phyloP scores from a whole-genome alignment of 331 rosid genomes.

The Saraca asoca region DNA sequence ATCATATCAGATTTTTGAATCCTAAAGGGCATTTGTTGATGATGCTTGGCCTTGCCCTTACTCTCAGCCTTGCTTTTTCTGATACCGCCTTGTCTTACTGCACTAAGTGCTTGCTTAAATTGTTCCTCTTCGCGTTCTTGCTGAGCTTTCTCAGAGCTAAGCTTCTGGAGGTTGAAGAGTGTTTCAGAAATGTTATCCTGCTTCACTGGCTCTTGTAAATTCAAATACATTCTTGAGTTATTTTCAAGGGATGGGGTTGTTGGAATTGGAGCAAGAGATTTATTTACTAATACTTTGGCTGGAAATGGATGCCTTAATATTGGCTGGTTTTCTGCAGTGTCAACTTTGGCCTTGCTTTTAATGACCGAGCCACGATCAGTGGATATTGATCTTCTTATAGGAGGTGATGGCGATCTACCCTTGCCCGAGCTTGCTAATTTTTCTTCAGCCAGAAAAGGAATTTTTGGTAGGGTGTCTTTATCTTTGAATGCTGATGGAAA shows the following conservation, averaged over 20 bases:
- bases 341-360: conserved; percentile 61
- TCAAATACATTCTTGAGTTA: conserved; percentile 42
- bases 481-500: conserved; percentile 70
- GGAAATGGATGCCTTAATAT: conserved; percentile 68
- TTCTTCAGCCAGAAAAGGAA: conserved; percentile 64
- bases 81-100: conserved; percentile 69
- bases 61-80: conserved; percentile 68
- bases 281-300: conserved; percentile 66
- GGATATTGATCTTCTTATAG: conserved; percentile 81
- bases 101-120: conserved; percentile 67
- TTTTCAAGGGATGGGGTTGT: conserved; percentile 42
- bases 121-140: conserved; percentile 85
- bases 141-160: conserved; percentile 49
- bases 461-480: conserved; percentile 65
- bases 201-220: conserved; percentile 51
- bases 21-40: conserved; percentile 58
- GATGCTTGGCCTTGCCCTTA: conserved; percentile 64
- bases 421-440: conserved; percentile 53
- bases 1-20: conserved; percentile 54
- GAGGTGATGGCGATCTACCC: conserved; percentile 90
- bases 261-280: conserved; percentile 51
- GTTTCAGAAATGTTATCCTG: conserved; percentile 57
- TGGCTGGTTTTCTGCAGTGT: conserved; percentile 69
- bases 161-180: conserved; percentile 53
- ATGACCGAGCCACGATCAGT: conserved; percentile 80